Percentiles rank a stretch among this genome's conserved stretches.
Conservation (phyloP, 1,139 yeast species). For the Geotrichum cucujoidarum region DNA sequence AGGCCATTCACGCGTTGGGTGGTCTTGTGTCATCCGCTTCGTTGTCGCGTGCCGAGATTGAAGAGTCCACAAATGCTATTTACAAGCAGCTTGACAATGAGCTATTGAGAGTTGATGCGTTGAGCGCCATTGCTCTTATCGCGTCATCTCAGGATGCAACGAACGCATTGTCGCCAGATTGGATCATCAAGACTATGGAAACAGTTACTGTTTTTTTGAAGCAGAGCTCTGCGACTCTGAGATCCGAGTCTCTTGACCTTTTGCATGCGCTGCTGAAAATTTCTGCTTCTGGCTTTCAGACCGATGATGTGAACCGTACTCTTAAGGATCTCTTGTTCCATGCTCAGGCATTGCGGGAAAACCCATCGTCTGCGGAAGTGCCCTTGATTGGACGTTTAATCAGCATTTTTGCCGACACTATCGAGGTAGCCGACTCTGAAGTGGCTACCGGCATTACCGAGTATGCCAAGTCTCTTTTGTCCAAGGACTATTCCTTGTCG, state of each 20-base stretch:
- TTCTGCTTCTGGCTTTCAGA: constrained; percentile 3
- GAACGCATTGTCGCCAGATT: constrained; percentile 14
- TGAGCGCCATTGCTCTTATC: constrained; percentile 28
- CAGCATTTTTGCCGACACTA: constrained; percentile 8
- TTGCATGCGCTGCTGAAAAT: constrained; percentile 23
- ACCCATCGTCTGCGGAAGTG: constrained; percentile 6
- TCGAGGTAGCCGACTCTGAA: background rate
- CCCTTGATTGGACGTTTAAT: constrained; percentile 8
- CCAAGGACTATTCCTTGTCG: constrained; percentile 1
- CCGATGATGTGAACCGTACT: background rate
- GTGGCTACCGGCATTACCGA: constrained; percentile 1
- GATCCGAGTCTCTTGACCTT: constrained; percentile 29
- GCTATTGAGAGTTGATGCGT: constrained; percentile 30
- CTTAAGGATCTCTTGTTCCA: background rate
- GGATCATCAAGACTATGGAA: constrained; percentile 24
- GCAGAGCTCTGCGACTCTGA: constrained; percentile 28
- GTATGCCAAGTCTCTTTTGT: constrained; percentile 8
- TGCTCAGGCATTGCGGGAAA: background rate
- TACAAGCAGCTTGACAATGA: constrained; percentile 32
- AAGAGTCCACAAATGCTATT: constrained; percentile 24
- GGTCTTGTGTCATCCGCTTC: constrained; percentile 29
- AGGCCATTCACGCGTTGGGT: constrained; percentile 42
- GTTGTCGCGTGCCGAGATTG: constrained; percentile 18
- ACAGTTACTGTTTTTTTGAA: constrained; percentile 25
- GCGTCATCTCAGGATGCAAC: constrained; percentile 12